phyloP scores from a whole-genome alignment of 1,284 basidiomycete species.

The Thelephora terrestris region DNA sequence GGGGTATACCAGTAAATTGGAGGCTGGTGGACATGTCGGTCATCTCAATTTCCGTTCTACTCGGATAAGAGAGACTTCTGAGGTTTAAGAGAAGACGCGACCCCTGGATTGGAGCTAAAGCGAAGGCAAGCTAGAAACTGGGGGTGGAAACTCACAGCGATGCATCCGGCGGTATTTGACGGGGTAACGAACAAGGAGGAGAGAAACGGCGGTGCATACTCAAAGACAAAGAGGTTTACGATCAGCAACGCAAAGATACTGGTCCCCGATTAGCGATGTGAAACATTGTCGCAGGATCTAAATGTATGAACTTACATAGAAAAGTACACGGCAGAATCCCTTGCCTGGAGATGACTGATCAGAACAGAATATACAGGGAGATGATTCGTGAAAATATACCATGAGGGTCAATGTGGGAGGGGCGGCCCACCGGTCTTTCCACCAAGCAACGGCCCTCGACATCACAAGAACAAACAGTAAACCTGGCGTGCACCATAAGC shows the following conservation, averaged over 20 bases:
- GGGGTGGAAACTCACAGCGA: background rate
- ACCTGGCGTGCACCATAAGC: background rate
- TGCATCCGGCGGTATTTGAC: background rate
- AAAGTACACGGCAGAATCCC: background rate
- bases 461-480: background rate
- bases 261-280: background rate
- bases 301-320: background rate
- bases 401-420: background rate
- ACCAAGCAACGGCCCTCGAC: background rate
- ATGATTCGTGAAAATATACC: background rate
- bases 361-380: background rate
- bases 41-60: background rate
- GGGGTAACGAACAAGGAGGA: background rate
- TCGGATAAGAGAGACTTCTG: background rate
- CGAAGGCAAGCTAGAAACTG: background rate
- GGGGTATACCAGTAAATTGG: background rate
- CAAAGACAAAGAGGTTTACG: constrained; percentile 1
- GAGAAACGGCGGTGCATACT: background rate
- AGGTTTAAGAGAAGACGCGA: background rate
- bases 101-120: background rate
- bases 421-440: background rate
- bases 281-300: background rate
- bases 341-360: background rate
- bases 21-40: background rate
- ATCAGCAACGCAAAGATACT: background rate